Percentiles rank a stretch among this genome's conserved stretches.
These are phyloP conservation scores for Suillus cothurnatus DNA, from an alignment of 768 basidiomycete species.

Conservation along the genomic window DNA sequence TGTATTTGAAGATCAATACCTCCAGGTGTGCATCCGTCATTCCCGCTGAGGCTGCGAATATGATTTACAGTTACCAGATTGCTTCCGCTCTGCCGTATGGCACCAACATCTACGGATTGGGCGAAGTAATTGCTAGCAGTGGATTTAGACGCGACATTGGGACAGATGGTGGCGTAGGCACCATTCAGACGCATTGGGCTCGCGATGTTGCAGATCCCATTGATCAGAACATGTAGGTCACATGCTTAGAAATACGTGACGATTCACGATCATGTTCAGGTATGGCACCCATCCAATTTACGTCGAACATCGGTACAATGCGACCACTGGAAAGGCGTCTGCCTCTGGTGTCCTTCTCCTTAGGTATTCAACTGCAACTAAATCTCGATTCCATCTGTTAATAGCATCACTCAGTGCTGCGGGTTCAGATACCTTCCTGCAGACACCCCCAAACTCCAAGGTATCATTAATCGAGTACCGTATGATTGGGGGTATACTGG, in stretches of 20 bases:
- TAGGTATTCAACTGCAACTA: constrained; percentile 41
- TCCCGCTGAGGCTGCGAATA: not conserved
- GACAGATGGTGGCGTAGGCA: constrained; percentile 48
- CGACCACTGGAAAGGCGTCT: constrained; percentile 47
- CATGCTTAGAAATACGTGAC: not conserved
- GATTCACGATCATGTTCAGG: constrained; percentile 32
- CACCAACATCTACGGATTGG: constrained; percentile 78
- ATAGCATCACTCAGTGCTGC: constrained; percentile 47
- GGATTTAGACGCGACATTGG: constrained; percentile 67
- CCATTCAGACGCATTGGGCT: constrained; percentile 70
- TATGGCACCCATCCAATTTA: constrained; percentile 78
- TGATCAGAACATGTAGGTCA: constrained; percentile 63
- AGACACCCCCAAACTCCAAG: constrained; percentile 55
- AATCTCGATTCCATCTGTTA: constrained; percentile 1
- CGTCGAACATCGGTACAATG: constrained; percentile 70
- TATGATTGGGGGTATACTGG: constrained; percentile 71
- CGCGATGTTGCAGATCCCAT: constrained; percentile 63
- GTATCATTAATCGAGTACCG: constrained; percentile 72
- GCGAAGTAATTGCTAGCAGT: constrained; percentile 70
- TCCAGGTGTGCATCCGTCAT: constrained; percentile 49
- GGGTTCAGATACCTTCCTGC: constrained; percentile 70
- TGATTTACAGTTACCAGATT: constrained; percentile 39
- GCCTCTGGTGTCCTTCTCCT: constrained; percentile 80
- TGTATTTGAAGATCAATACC: constrained; percentile 80
- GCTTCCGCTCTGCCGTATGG: constrained; percentile 64